phyloP scores from a whole-genome alignment of 495 filamentous ascomycete species.

The Penicillium flavigenum region DNA sequence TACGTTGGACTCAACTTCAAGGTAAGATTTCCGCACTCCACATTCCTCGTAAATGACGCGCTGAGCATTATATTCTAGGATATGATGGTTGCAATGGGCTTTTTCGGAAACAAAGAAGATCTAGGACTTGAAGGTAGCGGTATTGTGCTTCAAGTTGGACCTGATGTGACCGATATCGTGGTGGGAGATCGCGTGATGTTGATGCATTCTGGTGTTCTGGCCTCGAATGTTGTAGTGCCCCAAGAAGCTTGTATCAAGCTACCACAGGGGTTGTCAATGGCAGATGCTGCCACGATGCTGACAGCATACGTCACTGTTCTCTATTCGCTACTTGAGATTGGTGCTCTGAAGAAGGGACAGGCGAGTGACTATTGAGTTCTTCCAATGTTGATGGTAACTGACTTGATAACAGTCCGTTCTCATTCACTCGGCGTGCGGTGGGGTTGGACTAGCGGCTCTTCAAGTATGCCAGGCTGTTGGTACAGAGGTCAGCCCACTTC shows the following conservation, averaged over 20 bases:
- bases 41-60: neutral
- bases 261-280: slow-evolving; percentile 28
- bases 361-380: neutral
- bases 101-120: slow-evolving; percentile 12
- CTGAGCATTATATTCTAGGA: slow-evolving; percentile 3
- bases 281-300: slow-evolving; percentile 31
- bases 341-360: slow-evolving; percentile 23
- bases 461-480: slow-evolving; percentile 24
- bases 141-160: slow-evolving; percentile 8
- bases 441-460: slow-evolving; percentile 29
- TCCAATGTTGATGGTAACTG: neutral
- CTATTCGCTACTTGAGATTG: slow-evolving; percentile 23
- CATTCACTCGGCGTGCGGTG: slow-evolving; percentile 30
- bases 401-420: slow-evolving; percentile 16
- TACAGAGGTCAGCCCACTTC: slow-evolving; percentile 8
- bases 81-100: slow-evolving; percentile 28
- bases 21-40: slow-evolving; percentile 19
- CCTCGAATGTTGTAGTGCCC: slow-evolving; percentile 1
- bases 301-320: slow-evolving; percentile 32
- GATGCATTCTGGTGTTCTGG: slow-evolving; percentile 9
- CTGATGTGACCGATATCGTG: slow-evolving; percentile 31
- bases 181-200: slow-evolving; percentile 42
- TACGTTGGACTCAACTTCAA: slow-evolving; percentile 45
- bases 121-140: slow-evolving; percentile 16
- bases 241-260: slow-evolving; percentile 24